Evolutionary conservation across 495 filamentous ascomycete species (phyloP).

Genomic region (Aspergillus nanangensis): DNA sequence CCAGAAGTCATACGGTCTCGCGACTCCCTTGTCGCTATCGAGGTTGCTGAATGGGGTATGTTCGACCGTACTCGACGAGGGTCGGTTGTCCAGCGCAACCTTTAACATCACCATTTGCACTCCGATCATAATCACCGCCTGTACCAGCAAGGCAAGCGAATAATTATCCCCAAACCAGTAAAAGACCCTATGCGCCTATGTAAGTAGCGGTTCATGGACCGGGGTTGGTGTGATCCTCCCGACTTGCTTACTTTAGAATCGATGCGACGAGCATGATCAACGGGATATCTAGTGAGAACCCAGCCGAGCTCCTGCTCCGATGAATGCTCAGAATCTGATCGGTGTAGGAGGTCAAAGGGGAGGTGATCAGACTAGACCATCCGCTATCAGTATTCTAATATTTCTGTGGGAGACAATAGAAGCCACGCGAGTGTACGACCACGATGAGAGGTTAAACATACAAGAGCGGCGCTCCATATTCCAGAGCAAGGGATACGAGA

Average conservation of each 20-base stretch:
- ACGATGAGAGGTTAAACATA: conserved; percentile 21
- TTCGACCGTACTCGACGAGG: conserved; percentile 53
- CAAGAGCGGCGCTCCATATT: conserved; percentile 46
- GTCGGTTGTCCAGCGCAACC: conserved; percentile 84
- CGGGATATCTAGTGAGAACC: conserved; percentile 88
- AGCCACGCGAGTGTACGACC: no score
- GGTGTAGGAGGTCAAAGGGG: conserved; percentile 80
- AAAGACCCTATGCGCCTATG: conserved; percentile 77
- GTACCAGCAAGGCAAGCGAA: conserved; percentile 72
- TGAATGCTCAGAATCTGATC: conserved; percentile 93
- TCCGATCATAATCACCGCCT: conserved; percentile 80
- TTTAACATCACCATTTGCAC: conserved; percentile 83
- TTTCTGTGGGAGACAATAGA: no score
- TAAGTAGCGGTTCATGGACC: no score
- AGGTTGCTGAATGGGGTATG: conserved; percentile 37
- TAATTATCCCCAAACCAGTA: conserved; percentile 92
- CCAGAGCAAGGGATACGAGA: conserved; percentile 34
- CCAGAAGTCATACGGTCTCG: conserved; percentile 89
- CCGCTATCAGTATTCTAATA: conserved; percentile 7
- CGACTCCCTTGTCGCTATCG: conserved; percentile 17
- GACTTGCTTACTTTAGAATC: conserved; percentile 79
- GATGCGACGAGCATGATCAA: conserved; percentile 97
- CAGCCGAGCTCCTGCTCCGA: conserved; percentile 71
- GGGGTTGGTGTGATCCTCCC: no score
- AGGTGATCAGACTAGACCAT: conserved; percentile 60